Evolutionary conservation across 139 green algal species (phyloP).

Genomic region (Chlorella sorokiniana): DNA sequence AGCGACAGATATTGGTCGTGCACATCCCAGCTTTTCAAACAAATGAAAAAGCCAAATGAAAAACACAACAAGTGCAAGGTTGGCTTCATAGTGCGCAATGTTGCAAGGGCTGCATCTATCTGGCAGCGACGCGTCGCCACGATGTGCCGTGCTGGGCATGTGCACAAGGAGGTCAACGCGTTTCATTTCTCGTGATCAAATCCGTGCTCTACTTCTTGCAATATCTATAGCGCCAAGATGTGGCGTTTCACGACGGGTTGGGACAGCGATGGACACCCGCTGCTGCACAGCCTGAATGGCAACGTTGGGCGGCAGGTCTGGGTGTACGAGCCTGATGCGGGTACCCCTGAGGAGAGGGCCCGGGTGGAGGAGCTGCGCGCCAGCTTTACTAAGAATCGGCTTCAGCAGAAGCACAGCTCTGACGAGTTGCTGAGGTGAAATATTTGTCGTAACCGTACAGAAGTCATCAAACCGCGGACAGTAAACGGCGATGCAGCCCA

Average conservation of each 20-base stretch:
- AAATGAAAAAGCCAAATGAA: too few relatives aligned
- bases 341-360: slow-evolving; percentile 67
- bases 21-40: too few relatives aligned
- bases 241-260: slow-evolving; percentile 37
- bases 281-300: slow-evolving; percentile 62
- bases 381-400: slow-evolving; percentile 66
- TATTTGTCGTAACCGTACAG: too few relatives aligned
- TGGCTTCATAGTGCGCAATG: too few relatives aligned
- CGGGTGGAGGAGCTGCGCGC: slow-evolving; percentile 65
- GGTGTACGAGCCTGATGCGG: slow-evolving; percentile 67
- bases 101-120: too few relatives aligned
- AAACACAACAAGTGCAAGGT: too few relatives aligned
- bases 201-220: background rate
- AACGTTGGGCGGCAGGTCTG: slow-evolving; percentile 83
- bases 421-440: slow-evolving; percentile 84
- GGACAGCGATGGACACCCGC: slow-evolving; percentile 37
- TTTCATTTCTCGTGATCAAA: background rate
- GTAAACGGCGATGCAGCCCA: background rate
- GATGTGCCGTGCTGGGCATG: too few relatives aligned
- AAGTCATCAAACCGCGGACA: too few relatives aligned
- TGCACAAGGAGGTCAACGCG: background rate
- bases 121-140: too few relatives aligned
- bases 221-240: too few relatives aligned
- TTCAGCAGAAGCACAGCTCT: slow-evolving; percentile 73
- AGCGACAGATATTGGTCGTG: too few relatives aligned